These are phyloP conservation scores for Physcomitrium patens DNA, from an alignment of 225 moss, liverwort and hornwort genomes.

Conservation along the genomic window DNA sequence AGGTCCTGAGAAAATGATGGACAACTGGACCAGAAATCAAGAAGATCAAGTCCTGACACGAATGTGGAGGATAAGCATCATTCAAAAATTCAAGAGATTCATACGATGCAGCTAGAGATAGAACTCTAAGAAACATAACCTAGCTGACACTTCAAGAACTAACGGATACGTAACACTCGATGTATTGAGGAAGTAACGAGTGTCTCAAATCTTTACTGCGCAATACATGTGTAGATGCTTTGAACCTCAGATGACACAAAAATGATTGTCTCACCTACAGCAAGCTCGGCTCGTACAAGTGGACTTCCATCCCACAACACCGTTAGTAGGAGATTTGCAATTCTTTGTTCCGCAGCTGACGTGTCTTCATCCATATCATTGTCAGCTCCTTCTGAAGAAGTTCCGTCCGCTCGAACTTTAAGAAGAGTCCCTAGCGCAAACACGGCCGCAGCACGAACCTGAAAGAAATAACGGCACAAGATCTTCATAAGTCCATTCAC, in stretches of 20 bases:
- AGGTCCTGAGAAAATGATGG: too few species aligned
- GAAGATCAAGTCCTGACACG: too few species aligned
- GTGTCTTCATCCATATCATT: conserved; percentile 69
- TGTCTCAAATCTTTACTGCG: background rate
- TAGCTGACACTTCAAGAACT: too few species aligned
- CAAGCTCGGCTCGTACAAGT: conserved; percentile 83
- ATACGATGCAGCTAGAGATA: too few species aligned
- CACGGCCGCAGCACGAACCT: conserved; percentile 85
- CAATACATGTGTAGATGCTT: background rate
- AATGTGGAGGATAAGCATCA: too few species aligned
- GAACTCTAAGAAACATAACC: too few species aligned
- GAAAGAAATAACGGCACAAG: conserved; percentile 17
- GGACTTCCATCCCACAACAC: conserved; percentile 82
- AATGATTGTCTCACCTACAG: conserved; percentile 51
- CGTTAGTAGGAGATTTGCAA: conserved; percentile 61
- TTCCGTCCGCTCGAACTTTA: conserved; percentile 43
- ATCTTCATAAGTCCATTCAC: background rate
- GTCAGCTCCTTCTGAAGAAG: conserved; percentile 34
- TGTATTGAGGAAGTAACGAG: conserved; percentile 6
- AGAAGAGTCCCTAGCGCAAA: conserved; percentile 79
- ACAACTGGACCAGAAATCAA: too few species aligned
- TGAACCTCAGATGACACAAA: background rate
- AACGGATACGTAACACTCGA: too few species aligned
- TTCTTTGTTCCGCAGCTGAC: conserved; percentile 60
- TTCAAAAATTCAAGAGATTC: too few species aligned